Evolutionary conservation across 768 basidiomycete genomes (phyloP), one percentile per base, ranked within the genome.

Genomic region (Dendrothele bispora): DNA sequence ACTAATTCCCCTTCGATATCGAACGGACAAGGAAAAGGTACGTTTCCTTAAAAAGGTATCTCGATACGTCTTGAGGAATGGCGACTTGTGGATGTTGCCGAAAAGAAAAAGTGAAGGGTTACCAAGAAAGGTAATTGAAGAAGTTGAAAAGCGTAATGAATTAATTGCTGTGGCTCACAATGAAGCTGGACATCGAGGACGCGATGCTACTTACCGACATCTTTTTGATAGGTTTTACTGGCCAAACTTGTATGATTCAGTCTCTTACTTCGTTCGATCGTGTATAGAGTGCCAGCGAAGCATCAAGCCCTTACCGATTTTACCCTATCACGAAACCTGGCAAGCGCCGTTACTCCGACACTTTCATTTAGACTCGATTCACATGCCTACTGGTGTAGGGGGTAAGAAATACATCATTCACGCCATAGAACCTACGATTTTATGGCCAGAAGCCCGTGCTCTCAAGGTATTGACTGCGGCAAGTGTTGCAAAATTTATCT

Each of bases 111-210:
- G 32, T 3, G 42, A 37, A 2, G 7, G 34, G 14, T 41, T 43
- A 1, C 67, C 65, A 7, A 35, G 59, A 3, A 47, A 67, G 0
- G 62, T 68, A 1, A 54, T 68, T 15, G 44, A 47, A 10, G 48
- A 61, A 12, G 0, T 24, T 0, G 12, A 4, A 0, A 47, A 52
- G 1, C 48, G 60, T 14, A 15, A 43, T 1, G 49, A 53, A 7
- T 37, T 69, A 0, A 45, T 68, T 14, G 51, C 48, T 0, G 28
- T 54, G 5, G 65, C 61, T 0, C 68, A 72, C 27, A 58, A 65
- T 24, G 41, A 53, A 4, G 39, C 49, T 0, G 67, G 67, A 8
- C 66, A 70, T 46, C 46, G 60, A 28, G 67, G 66, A n/a, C 46
- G 59, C 0, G 61, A 69, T 18, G 48, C 62, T 0, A 41, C 40